phyloP scores from a whole-genome alignment of 2,329 filamentous ascomycete genomes.

The Chaetomiaceae sp. region DNA sequence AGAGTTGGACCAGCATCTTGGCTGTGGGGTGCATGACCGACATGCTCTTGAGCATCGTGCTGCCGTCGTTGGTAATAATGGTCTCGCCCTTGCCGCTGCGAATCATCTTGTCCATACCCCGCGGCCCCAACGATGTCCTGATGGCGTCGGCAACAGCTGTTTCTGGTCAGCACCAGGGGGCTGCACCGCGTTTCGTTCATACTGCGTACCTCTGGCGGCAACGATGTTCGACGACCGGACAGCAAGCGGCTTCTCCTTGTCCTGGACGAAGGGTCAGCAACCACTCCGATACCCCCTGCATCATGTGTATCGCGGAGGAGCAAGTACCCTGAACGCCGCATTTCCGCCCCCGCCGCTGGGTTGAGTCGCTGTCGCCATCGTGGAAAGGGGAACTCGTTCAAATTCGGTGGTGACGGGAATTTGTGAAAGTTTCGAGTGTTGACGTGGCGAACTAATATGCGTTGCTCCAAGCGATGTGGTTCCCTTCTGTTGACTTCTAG shows the following conservation, averaged over 20 bases:
- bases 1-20: conserved; percentile 97
- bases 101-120: conserved; percentile 99
- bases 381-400: conserved; percentile 25
- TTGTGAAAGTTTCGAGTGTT: not conserved
- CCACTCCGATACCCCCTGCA: conserved; percentile 27
- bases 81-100: conserved; percentile 94
- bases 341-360: conserved; percentile 42
- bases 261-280: conserved; percentile 40
- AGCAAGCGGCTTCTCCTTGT: conserved; percentile 98
- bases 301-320: conserved; percentile 11
- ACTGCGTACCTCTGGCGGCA: conserved; percentile 75
- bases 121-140: conserved; percentile 88
- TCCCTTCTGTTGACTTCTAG: conserved; percentile 19
- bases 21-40: conserved; percentile 98
- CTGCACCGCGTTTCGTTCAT: not conserved
- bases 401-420: not conserved
- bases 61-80: conserved; percentile 99
- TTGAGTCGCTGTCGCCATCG: conserved; percentile 44
- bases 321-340: conserved; percentile 54
- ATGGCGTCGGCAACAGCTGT: conserved; percentile 95
- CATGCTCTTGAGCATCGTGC: conserved; percentile 99
- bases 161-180: conserved; percentile 8
- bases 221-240: conserved; percentile 96
- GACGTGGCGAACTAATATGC: conserved; percentile 7
- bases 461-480: conserved; percentile 11